Evolutionary conservation across 257 asterid genomes (phyloP).

Genomic region (Solanum pennellii): DNA sequence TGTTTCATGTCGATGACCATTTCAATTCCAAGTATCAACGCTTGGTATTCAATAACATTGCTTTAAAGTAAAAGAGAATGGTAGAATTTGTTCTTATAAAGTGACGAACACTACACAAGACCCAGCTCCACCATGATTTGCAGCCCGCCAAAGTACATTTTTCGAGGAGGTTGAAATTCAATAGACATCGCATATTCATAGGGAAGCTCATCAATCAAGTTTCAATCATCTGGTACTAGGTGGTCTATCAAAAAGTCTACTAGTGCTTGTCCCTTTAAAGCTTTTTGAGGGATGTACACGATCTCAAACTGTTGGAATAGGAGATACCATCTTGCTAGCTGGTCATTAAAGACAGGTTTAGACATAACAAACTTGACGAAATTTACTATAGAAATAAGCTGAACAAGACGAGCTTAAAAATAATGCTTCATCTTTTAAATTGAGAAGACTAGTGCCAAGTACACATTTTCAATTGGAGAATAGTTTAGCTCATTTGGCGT

Average conservation of each 20-base stretch:
- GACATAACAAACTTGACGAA: too few relatives aligned
- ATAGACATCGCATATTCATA: too few relatives aligned
- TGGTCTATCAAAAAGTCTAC: neutral
- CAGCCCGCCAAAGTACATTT: neutral
- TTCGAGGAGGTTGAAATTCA: neutral
- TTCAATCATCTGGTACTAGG: too few relatives aligned
- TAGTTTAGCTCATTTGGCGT: too few relatives aligned
- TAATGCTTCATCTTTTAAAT: too few relatives aligned
- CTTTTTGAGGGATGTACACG: neutral
- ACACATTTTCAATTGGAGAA: too few relatives aligned
- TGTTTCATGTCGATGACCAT: neutral
- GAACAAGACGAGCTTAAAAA: too few relatives aligned
- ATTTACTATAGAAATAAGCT: too few relatives aligned
- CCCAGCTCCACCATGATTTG: neutral
- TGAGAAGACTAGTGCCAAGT: too few relatives aligned
- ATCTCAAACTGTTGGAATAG: neutral
- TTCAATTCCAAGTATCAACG: neutral
- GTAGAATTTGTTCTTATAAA: neutral
- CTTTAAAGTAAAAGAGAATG: too few relatives aligned
- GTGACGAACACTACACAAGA: neutral
- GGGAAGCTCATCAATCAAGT: neutral
- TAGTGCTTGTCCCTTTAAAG: neutral
- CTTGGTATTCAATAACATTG: neutral
- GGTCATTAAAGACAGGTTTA: neutral
- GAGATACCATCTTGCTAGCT: too few relatives aligned